Conservation (phyloP, 768 basidiomycete species). For the Tubosaeta sp. region DNA sequence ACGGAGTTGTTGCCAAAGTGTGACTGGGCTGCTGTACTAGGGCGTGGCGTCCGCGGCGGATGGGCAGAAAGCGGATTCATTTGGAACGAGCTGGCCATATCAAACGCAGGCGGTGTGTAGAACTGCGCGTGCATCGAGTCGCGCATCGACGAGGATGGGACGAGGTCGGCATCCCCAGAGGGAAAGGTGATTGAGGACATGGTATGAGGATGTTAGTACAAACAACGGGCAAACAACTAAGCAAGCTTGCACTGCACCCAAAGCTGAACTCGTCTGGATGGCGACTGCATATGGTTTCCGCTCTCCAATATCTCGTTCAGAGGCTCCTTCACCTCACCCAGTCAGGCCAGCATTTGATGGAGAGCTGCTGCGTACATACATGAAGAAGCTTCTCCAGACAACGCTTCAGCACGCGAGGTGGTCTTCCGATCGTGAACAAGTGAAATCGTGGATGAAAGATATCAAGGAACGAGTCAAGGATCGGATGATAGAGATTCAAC, state of each 20-base stretch:
- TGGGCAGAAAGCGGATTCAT: conserved; percentile 80
- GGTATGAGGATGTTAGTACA: conserved; percentile 10
- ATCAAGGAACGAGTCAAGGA: conserved; percentile 82
- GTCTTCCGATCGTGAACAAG: conserved; percentile 66
- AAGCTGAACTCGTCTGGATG: conserved; percentile 12
- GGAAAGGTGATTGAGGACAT: conserved; percentile 75
- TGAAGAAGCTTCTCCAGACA: conserved; percentile 73
- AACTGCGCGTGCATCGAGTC: conserved; percentile 43
- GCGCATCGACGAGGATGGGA: conserved; percentile 35
- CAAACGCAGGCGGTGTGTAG: conserved; percentile 54
- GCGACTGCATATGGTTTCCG: conserved; percentile 42
- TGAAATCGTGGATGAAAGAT: conserved; percentile 77
- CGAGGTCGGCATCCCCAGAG: conserved; percentile 34
- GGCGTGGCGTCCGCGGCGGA: conserved; percentile 70
- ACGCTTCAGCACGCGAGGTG: conserved; percentile 63
- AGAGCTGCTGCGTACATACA: conserved; percentile 70
- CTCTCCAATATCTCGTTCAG: conserved; percentile 58
- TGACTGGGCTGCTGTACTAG: conserved; percentile 22
- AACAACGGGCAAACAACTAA: conserved; percentile 25
- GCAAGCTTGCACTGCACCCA: neutral
- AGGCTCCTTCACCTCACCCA: conserved; percentile 45
- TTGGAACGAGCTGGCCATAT: conserved; percentile 60
- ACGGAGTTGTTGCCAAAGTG: conserved; percentile 20
- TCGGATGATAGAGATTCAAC: conserved; percentile 80
- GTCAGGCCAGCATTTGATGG: conserved; percentile 61